Evolutionary conservation across 805 yeast species (phyloP), one percentile per base, ranked within the genome.

Genomic region (Diddensiella santjacobensis): DNA sequence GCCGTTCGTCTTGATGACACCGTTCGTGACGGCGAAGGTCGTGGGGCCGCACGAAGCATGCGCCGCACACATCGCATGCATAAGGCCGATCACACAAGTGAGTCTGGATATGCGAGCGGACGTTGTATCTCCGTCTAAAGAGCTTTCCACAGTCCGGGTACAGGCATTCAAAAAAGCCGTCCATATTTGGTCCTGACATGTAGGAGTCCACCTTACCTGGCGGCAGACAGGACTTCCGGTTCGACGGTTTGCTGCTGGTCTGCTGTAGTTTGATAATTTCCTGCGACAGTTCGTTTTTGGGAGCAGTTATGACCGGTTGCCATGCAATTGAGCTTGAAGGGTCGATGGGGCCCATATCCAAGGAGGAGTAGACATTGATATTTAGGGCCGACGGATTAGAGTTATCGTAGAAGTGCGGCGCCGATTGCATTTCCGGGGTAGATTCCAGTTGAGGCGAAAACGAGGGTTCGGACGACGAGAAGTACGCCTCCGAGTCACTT

Each of bases 51-150:
- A 93, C 99, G 70, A 93, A 93, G 33, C 87, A 78, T 57, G 90
- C 87, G 3, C 79, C 76, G 66, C 99, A 93, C 39, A 53, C 56
- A 35, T 71, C 73, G 69, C 99, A 93, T 0, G 75, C 71, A 67
- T 87, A 91, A 1, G 99, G 99, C 54, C 97, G 73, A 65, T 95
- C 99, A 63, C 91, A 83, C 43, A 93, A 69, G 71, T 93, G 99
- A 0, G 99, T 93, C 64, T 93, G 99, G 48, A 93, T 90, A 65
- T 93, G 99, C 0, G 96, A 87, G 53, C 98, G 73, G 10, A 88
- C 87, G 60, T 93, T 93, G 67, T 95, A 95, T 41, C 96, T 74
- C 61, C 99, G 75, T 4, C 89, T 81, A 67, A 93, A 91, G 47
- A 76, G 70, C 67, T 93, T 89, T 6, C 86, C 84, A 68, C 99